Evolutionary conservation across 495 filamentous ascomycete genomes (phyloP).

Genomic region (Penicillium coprophilum): DNA sequence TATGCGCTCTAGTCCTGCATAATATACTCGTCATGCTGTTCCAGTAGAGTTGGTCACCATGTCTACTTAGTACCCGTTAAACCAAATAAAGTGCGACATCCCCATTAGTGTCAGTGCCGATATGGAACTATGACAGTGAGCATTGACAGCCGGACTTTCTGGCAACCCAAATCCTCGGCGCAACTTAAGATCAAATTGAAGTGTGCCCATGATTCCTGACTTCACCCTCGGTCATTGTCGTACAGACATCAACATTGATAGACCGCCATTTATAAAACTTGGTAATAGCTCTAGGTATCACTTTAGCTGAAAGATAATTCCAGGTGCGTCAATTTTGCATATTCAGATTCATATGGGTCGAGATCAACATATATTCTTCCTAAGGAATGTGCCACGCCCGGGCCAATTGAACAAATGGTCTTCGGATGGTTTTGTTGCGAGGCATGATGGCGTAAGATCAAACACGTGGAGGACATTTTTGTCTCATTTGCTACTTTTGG

Average conservation of each 20-base stretch:
- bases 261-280: neutral
- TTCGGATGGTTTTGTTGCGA: neutral
- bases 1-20: neutral
- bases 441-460: neutral
- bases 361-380: neutral
- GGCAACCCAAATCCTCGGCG: neutral
- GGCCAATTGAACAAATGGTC: neutral
- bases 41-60: neutral
- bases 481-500: conserved; percentile 1
- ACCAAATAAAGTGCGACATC: neutral
- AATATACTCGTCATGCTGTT: neutral
- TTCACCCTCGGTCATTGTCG: neutral
- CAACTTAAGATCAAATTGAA: neutral
- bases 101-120: neutral
- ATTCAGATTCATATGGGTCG: neutral
- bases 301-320: neutral
- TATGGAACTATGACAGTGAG: neutral
- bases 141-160: neutral
- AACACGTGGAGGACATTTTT: neutral
- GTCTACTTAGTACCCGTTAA: neutral
- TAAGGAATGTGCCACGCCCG: neutral
- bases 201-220: neutral
- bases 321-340: neutral
- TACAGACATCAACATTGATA: neutral
- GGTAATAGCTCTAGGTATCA: neutral